Evolutionary conservation across 116 monocot genomes (phyloP).

Genomic region (Papilionanthe hybrid): DNA sequence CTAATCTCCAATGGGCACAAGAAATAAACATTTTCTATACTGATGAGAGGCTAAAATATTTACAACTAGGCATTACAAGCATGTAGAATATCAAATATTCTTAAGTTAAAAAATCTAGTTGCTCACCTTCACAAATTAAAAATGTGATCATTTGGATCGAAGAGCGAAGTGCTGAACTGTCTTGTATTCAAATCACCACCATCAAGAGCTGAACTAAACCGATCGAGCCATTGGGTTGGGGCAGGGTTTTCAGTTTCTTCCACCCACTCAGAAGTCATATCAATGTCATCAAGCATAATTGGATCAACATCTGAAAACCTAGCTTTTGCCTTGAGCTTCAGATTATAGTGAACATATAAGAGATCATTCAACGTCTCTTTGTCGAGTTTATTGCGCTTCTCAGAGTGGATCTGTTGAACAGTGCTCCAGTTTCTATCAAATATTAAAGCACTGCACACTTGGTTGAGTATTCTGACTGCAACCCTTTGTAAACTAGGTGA

Average conservation of each 20-base stretch:
- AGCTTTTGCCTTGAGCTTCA: constrained; percentile 53
- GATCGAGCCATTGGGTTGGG: constrained; percentile 76
- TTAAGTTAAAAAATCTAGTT: background rate
- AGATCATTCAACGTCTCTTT: constrained; percentile 73
- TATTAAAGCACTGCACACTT: constrained; percentile 71
- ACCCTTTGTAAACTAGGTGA: constrained; percentile 68
- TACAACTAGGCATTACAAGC: background rate
- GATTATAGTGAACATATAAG: constrained; percentile 81
- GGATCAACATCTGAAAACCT: constrained; percentile 57
- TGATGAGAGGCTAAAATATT: background rate
- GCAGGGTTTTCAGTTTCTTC: constrained; percentile 59
- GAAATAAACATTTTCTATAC: too few species aligned
- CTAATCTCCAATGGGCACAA: too few species aligned
- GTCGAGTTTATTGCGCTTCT: constrained; percentile 78
- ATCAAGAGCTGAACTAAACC: constrained; percentile 59
- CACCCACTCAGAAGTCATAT: constrained; percentile 92
- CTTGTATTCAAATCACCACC: constrained; percentile 66
- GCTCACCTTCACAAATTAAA: constrained; percentile 57
- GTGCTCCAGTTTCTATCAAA: constrained; percentile 57
- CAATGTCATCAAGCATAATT: constrained; percentile 65
- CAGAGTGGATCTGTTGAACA: constrained; percentile 58
- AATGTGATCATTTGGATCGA: constrained; percentile 60
- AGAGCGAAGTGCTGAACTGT: constrained; percentile 55
- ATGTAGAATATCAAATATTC: background rate
- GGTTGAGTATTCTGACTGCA: constrained; percentile 77